phyloP scores from a whole-genome alignment of 2,329 filamentous ascomycete species.

The Sphaerulina vaccinii region DNA sequence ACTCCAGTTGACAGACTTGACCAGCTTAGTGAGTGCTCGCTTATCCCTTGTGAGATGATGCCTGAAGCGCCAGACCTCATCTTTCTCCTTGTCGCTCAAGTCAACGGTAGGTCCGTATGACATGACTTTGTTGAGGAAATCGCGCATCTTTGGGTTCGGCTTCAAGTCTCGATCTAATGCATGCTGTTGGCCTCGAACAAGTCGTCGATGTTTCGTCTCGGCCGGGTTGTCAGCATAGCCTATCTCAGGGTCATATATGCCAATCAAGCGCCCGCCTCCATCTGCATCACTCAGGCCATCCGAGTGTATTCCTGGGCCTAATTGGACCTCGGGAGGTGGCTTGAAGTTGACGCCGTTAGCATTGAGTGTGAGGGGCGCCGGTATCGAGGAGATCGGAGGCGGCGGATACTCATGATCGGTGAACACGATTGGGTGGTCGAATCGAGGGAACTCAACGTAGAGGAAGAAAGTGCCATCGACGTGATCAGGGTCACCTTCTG shows the following conservation, averaged over 20 bases:
- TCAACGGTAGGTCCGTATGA: constrained; percentile 89
- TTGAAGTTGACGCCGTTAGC: constrained; percentile 71
- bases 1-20: constrained; percentile 95
- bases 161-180: constrained; percentile 92
- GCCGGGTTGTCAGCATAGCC: constrained; percentile 88
- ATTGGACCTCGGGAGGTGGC: constrained; percentile 81
- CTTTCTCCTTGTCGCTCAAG: constrained; percentile 86
- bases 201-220: constrained; percentile 87
- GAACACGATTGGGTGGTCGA: constrained; percentile 94
- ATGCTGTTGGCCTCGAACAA: constrained; percentile 89
- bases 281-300: constrained; percentile 53
- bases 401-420: constrained; percentile 89
- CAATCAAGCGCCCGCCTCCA: constrained; percentile 66
- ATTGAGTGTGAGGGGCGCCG: constrained; percentile 51
- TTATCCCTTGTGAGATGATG: constrained; percentile 94
- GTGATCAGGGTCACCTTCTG: constrained; percentile 42
- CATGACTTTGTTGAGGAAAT: constrained; percentile 87
- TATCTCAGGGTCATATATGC: constrained; percentile 91
- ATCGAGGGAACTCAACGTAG: constrained; percentile 87
- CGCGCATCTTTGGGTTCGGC: constrained; percentile 90
- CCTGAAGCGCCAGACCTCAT: constrained; percentile 95
- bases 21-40: constrained; percentile 82
- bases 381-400: constrained; percentile 73
- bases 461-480: constrained; percentile 72
- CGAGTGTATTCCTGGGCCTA: constrained; percentile 83